These are phyloP conservation scores for Penicillium coffeae DNA, from an alignment of 495 filamentous ascomycete species.

Conservation along the genomic window DNA sequence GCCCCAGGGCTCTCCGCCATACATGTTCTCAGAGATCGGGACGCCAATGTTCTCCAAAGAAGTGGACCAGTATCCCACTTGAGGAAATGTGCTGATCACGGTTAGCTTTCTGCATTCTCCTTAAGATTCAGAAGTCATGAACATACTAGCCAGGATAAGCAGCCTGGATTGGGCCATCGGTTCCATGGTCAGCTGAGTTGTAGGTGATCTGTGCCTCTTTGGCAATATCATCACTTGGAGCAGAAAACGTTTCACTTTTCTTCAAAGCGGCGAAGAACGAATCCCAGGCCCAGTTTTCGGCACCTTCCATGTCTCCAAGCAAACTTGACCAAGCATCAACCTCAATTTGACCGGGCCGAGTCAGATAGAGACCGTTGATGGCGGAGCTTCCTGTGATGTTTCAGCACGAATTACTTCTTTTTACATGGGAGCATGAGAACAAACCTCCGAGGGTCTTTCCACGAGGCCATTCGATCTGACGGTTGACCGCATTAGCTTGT, in stretches of 20 bases:
- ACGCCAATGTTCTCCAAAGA: constrained; percentile 24
- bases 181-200: constrained; percentile 32
- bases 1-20: constrained; percentile 28
- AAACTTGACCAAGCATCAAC: constrained; percentile 32
- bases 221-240: constrained; percentile 29
- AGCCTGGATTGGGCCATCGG: constrained; percentile 42
- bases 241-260: constrained; percentile 42
- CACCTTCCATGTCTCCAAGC: constrained; percentile 30
- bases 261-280: constrained; percentile 32
- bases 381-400: constrained; percentile 28
- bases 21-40: constrained; percentile 23
- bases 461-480: constrained; percentile 28
- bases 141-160: constrained; percentile 46
- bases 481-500: constrained; percentile 31
- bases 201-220: constrained; percentile 37
- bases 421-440: background rate
- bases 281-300: constrained; percentile 32
- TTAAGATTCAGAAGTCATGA: background rate
- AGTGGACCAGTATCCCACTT: constrained; percentile 28
- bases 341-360: constrained; percentile 30
- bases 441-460: constrained; percentile 40
- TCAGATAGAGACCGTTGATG: constrained; percentile 34
- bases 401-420: background rate
- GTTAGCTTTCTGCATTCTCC: background rate
- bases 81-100: constrained; percentile 23